These are phyloP conservation scores for Scheffersomyces lignosus DNA, from an alignment of 805 yeast species.

Conservation along the genomic window DNA sequence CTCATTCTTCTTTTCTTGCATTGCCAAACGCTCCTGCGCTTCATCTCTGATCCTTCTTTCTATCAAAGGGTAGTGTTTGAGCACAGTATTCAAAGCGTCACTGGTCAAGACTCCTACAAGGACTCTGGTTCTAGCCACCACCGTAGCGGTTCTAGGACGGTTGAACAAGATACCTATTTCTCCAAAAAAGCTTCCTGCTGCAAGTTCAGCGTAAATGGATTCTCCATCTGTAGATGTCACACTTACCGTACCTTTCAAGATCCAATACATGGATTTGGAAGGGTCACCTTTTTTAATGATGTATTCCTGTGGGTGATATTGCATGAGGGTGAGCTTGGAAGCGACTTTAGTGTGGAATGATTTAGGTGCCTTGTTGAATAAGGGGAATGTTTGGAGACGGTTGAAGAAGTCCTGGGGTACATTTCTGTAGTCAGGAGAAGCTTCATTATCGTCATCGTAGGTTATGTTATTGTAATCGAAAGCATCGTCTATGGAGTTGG, in stretches of 20 bases:
- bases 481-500: slow-evolving; percentile 7
- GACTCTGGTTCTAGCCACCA: slow-evolving; percentile 66
- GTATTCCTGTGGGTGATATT: slow-evolving; percentile 66
- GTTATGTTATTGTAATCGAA: slow-evolving; percentile 10
- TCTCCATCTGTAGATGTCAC: slow-evolving; percentile 80
- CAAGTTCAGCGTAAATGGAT: slow-evolving; percentile 66
- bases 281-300: slow-evolving; percentile 72
- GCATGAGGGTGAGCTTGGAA: slow-evolving; percentile 56
- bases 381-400: slow-evolving; percentile 56
- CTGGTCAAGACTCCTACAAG: slow-evolving; percentile 68
- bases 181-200: slow-evolving; percentile 72
- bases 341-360: slow-evolving; percentile 62
- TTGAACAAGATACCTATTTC: slow-evolving; percentile 77
- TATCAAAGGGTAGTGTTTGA: slow-evolving; percentile 62
- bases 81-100: slow-evolving; percentile 57
- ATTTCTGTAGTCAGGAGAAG: slow-evolving; percentile 7
- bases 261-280: slow-evolving; percentile 78
- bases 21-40: slow-evolving; percentile 73
- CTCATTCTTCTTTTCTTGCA: slow-evolving; percentile 62
- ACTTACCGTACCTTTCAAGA: slow-evolving; percentile 71
- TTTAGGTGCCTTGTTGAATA: slow-evolving; percentile 66
- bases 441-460: slow-evolving; percentile 10
- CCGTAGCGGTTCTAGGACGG: slow-evolving; percentile 78
- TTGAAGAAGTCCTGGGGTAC: slow-evolving; percentile 58
- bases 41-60: slow-evolving; percentile 74